These are phyloP conservation scores for Starmerella etchellsii DNA, from an alignment of 805 yeast species.

Conservation along the genomic window DNA sequence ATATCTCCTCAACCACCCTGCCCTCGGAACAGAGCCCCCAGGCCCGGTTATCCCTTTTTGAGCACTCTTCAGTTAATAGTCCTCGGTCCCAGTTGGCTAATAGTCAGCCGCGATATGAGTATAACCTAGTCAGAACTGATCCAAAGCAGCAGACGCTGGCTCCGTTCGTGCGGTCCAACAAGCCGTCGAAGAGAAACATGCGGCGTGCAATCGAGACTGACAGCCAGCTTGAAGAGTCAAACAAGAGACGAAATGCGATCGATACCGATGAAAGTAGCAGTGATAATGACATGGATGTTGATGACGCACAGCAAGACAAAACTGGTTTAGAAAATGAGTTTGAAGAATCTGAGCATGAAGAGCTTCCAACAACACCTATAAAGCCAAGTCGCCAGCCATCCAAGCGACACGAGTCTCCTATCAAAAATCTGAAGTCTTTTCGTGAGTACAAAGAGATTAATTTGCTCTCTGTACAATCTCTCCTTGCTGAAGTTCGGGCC, in stretches of 20 bases:
- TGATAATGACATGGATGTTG: background rate
- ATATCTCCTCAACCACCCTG: conserved; percentile 30
- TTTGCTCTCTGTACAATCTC: conserved; percentile 33
- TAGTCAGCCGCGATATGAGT: conserved; percentile 33
- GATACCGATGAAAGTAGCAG: background rate
- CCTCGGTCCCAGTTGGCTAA: no score
- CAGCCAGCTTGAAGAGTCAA: background rate
- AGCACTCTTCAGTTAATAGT: no score
- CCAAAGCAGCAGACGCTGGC: conserved; percentile 46
- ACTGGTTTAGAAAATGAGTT: background rate
- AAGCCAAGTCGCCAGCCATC: background rate
- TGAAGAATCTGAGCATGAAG: background rate
- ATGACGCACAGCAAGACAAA: background rate
- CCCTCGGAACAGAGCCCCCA: conserved; percentile 16
- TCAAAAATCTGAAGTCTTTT: background rate
- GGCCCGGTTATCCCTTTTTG: background rate
- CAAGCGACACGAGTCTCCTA: background rate
- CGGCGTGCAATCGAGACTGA: background rate
- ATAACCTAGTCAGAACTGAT: conserved; percentile 61
- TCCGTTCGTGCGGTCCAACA: conserved; percentile 19
- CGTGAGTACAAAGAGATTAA: conserved; percentile 5
- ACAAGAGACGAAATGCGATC: background rate
- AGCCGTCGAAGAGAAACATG: background rate
- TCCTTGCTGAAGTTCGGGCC: conserved; percentile 40
- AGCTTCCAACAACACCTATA: background rate